Base-by-base conservation (phyloP, 495 filamentous ascomycete species). In the Paragyromitra xinjiangensis region DNA sequence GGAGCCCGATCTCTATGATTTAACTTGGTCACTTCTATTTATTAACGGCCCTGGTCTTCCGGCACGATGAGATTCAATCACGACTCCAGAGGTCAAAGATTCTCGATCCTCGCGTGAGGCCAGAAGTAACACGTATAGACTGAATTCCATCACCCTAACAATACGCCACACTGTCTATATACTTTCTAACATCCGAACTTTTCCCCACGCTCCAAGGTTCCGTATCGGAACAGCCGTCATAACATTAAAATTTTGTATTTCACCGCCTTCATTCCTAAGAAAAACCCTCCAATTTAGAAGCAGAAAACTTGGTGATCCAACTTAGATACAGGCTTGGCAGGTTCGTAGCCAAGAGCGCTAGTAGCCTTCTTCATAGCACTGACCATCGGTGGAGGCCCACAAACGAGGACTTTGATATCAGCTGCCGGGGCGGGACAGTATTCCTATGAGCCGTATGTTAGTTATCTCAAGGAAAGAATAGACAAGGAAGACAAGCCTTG, bases 221-320 rank as follows among this genome's bases (percentile, higher is more conserved):
- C 14, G 22, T 48, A 22, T 26, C 45, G 16, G 37, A 63, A 63
- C 58, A 61, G 24, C 45, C 19, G 12, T 69, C 67, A 69, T 48
- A 26, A 53, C 59, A 53, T 66, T 34, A 76, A 72, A 75, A 71
- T 53, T 11, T n/a, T 51, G 7, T 71, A 53, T 58, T 6, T 19
- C 19, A 48, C 11, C 64, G 8, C 69, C 14, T 8, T 22, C 22
- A 19, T 64, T 37, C 44, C 11, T 29, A 42, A 19, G 39, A 11
- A 9, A 62, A 63, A 3, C 29, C 29, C 26, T 6, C 11, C 51
- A 37, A 45, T 45, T 86, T 93, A 97, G 87, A 99, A 98, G 84
- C 93, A 95, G 88, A 99, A 99, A 80, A 99, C 94, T 85, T 98
- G 95, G 84, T 99, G 95, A 83, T 93, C 92, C 58, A 98, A 88